Percentiles rank a stretch among this genome's conserved stretches.
These are phyloP conservation scores for Nicotiana undulata DNA, from an alignment of 257 asterid species.

Conservation along the genomic window DNA sequence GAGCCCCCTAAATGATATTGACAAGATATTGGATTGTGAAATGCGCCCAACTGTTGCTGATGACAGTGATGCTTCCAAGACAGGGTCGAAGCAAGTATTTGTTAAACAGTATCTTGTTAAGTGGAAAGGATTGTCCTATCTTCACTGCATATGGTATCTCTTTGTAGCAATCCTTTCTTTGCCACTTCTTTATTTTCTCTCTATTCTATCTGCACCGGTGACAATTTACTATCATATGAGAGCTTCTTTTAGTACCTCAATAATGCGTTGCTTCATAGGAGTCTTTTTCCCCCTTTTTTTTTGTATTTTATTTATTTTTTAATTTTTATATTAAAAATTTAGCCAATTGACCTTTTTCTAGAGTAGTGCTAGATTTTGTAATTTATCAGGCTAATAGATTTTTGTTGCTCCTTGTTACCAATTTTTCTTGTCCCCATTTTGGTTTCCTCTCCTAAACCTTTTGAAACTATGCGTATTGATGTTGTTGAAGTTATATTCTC, in stretches of 20 bases:
- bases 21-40: slow-evolving; percentile 86
- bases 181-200: background rate
- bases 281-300: background rate
- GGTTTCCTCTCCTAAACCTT: background rate
- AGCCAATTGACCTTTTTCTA: background rate
- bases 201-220: background rate
- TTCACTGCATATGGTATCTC: slow-evolving; percentile 84
- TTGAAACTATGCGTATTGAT: background rate
- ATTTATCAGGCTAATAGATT: background rate
- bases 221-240: background rate
- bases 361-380: background rate
- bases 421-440: background rate
- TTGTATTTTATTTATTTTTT: too few species aligned
- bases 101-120: slow-evolving; percentile 88
- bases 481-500: background rate
- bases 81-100: slow-evolving; percentile 72
- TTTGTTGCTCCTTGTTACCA: background rate
- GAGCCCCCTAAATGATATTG: slow-evolving; percentile 78
- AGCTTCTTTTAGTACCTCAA: background rate
- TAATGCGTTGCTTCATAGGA: background rate
- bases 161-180: background rate
- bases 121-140: slow-evolving; percentile 93
- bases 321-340: background rate
- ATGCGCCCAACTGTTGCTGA: slow-evolving; percentile 74
- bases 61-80: slow-evolving; percentile 56